Evolutionary conservation across 2,329 filamentous ascomycete genomes (phyloP), one percentile per base, ranked within the genome.

Genomic region (Juglanconis oblonga): DNA sequence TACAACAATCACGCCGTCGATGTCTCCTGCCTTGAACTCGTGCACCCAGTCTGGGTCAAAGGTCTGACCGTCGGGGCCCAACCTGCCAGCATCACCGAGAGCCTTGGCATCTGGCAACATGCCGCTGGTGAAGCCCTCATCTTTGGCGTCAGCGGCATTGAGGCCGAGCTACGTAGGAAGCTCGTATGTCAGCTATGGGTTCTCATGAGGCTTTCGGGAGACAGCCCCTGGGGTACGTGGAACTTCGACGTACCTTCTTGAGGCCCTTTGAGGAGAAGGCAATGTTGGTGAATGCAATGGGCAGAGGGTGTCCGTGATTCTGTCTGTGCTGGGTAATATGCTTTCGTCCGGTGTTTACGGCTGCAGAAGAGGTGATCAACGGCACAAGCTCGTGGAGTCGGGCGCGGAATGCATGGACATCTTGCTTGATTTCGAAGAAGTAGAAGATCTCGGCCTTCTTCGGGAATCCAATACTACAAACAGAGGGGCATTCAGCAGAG

Each of bases 1-100:
- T 8, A 75, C 66, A 1, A 73, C 58, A 24, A 77, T 65, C 13
- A 77, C 66, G 8, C 72, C 73, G 52, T 77, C 70, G 44, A 77
- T 69, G 3, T 71, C 24, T 5, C 55, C 66, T 47, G 73, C 57
- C 61, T 71, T 68, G 62, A 73, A 73, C 13, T 66, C 65, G 1
- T 65, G 67, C 55, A 68, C 64, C 71, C 71, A 74, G 33, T 66
- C 64, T 11, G 59, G 67, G 40, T 59, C 56, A 44, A 68, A 57
- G 14, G 55, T 45, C 48, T 57, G 40, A 6, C 55, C 55, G 11
- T 57, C 55, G n/a, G 5, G n/a, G 10, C 38, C 31, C 35, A 17
- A 40, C 6, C 38, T 57, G 5, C 55, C 55, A 9, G 55, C 62
- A 33, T 74, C 71, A 29, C 69, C 65, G 0, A 75, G 72, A 10